Evolutionary conservation across 352 stramenopile genomes (phyloP), one percentile per base, ranked within the genome.

Genomic region (Achlya hypogyna): DNA sequence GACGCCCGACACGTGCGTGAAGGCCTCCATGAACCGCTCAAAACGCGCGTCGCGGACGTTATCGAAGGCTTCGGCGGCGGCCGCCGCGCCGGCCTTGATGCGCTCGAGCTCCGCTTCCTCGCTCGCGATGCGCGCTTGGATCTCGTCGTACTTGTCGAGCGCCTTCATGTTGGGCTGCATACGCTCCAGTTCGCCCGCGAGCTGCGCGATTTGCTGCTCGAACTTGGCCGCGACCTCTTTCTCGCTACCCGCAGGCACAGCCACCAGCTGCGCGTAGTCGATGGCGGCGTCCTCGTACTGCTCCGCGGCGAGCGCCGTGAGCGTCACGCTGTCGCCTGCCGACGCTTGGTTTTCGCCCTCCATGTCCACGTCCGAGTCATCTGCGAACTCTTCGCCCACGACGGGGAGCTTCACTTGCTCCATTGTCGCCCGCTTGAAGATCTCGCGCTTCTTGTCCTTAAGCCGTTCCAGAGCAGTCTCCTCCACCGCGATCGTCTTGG

Each of bases 151-250:
- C 60, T 92, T 92, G 51, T 95, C 81, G n/a, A 93, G 62, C 0
- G 86, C 86, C 6, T 97, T 97, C 95, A 99, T 97, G 71, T 99
- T 99, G 4, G 97, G 97, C 54, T 96, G 88, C 79, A 99, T 98
- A 3, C 82, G 81, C 43, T 99, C 96, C 64, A 99, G 59, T 51
- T 96, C 86, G 1, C 81, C 75, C 0, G 86, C 69, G 52, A 96
- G 59, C 14, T 80, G 71, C 32, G 72, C 72, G 63, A 96, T 88
- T 5, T 76, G 75, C 53, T 85, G 76, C 32, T 92, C 83, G 42
- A 88, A 90, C 14, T 78, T 71, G 27, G 58, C 59, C 51, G 87
- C 79, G 29, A 96, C 84, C 20, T 92, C 91, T 34, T 95, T 90
- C 54, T 91, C 76, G 43, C 91, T 60, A 47, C 80, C 74, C 68